Evolutionary conservation across 306 rosid species (phyloP).

Genomic region (Potentilla sterilis): DNA sequence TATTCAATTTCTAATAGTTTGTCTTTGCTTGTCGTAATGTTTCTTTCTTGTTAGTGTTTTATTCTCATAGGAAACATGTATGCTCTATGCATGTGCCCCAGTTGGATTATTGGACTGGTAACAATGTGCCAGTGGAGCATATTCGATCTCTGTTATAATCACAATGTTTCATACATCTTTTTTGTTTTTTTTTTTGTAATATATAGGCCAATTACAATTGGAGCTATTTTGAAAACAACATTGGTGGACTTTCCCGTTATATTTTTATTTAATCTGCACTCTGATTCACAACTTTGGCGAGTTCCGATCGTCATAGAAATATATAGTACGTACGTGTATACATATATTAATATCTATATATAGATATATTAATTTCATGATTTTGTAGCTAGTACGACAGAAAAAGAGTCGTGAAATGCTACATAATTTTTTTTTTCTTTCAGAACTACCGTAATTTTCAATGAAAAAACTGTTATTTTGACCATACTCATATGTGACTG

Average conservation of each 20-base stretch:
- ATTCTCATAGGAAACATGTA: background rate
- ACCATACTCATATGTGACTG: no score
- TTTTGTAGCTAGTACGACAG: no score
- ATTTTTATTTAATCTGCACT: background rate
- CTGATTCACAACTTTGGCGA: background rate
- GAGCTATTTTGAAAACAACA: background rate
- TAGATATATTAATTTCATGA: no score
- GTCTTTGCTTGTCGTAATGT: background rate
- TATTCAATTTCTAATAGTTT: background rate
- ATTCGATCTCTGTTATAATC: conserved; percentile 4
- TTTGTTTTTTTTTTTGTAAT: background rate
- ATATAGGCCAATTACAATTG: conserved; percentile 15
- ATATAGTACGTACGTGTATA: no score
- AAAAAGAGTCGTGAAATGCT: background rate
- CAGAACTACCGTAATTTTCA: no score
- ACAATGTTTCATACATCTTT: background rate
- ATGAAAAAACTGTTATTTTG: no score
- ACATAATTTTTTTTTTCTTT: no score
- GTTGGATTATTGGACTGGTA: background rate
- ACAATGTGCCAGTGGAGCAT: conserved; percentile 24
- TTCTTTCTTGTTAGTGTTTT: background rate
- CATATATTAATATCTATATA: background rate
- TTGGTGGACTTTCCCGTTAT: conserved; percentile 16
- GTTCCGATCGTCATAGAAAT: background rate
- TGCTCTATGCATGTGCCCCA: background rate